These are phyloP conservation scores for Lolium rigidum DNA, from an alignment of 176 grass and related monocot species.

Conservation along the genomic window DNA sequence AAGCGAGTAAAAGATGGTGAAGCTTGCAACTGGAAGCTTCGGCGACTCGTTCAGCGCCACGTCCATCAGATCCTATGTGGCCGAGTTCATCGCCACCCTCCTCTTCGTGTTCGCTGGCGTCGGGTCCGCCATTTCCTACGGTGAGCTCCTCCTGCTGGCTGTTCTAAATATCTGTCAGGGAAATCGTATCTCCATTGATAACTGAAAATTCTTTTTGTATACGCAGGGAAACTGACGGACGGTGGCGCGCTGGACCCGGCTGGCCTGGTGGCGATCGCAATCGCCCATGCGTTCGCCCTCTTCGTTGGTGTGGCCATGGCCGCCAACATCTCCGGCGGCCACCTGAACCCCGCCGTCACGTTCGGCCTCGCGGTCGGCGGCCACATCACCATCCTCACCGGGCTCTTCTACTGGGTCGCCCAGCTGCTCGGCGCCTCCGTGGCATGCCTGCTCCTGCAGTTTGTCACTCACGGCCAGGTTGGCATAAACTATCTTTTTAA, in stretches of 20 bases:
- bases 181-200: background rate
- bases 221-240: slow-evolving; percentile 63
- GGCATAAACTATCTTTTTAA: too few relatives aligned
- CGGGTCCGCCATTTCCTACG: slow-evolving; percentile 82
- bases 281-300: slow-evolving; percentile 82
- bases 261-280: slow-evolving; percentile 76
- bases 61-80: slow-evolving; percentile 73
- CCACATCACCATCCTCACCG: slow-evolving; percentile 91
- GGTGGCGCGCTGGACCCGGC: slow-evolving; percentile 70
- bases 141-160: slow-evolving; percentile 34
- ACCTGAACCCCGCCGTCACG: slow-evolving; percentile 93
- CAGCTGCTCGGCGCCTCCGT: slow-evolving; percentile 79
- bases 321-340: slow-evolving; percentile 90
- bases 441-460: slow-evolving; percentile 85
- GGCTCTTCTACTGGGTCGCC: slow-evolving; percentile 83
- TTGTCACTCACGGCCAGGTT: slow-evolving; percentile 56
- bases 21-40: slow-evolving; percentile 69
- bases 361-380: slow-evolving; percentile 83
- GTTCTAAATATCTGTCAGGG: background rate
- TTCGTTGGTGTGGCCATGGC: slow-evolving; percentile 84
- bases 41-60: slow-evolving; percentile 73
- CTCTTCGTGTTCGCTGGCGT: slow-evolving; percentile 92
- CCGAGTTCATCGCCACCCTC: slow-evolving; percentile 80
- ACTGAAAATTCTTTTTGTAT: background rate
- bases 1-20: slow-evolving; percentile 64